Percentiles rank a stretch among this genome's conserved stretches.
phyloP scores from a whole-genome alignment of 345 rosid genomes.

The Pelargonium nanum region DNA sequence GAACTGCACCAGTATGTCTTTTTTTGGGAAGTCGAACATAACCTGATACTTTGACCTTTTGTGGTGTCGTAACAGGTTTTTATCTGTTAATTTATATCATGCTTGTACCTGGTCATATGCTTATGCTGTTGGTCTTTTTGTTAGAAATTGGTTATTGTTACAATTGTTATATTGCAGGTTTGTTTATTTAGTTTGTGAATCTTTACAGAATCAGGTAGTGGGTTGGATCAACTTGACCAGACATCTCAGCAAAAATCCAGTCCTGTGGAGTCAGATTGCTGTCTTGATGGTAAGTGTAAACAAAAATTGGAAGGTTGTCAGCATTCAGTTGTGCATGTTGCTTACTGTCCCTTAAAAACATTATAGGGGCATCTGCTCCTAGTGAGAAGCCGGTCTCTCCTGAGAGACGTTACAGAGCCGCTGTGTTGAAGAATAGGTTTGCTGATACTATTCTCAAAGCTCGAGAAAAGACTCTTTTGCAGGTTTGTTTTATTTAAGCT shows the following conservation, averaged over 20 bases:
- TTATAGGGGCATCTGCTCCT: conserved; percentile 64
- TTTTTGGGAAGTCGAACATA: too few species aligned
- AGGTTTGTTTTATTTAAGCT: conserved; percentile 36
- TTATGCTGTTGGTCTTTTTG: not conserved
- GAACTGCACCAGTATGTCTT: too few species aligned
- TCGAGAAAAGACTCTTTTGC: conserved; percentile 70
- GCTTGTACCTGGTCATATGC: not conserved
- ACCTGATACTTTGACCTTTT: too few species aligned
- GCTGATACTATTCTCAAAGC: conserved; percentile 95
- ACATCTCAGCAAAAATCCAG: conserved; percentile 42
- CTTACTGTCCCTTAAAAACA: conserved; percentile 28
- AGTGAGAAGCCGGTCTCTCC: conserved; percentile 62
- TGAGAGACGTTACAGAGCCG: conserved; percentile 77
- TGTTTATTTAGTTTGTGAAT: not conserved
- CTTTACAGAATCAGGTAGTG: conserved; percentile 44
- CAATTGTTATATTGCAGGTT: not conserved
- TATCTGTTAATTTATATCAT: not conserved
- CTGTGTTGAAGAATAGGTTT: conserved; percentile 64
- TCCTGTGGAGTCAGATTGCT: conserved; percentile 43
- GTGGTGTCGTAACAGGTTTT: too few species aligned
- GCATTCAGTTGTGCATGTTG: conserved; percentile 16
- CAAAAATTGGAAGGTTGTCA: conserved; percentile 12
- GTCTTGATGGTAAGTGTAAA: conserved; percentile 63
- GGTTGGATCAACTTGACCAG: conserved; percentile 44
- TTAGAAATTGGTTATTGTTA: not conserved